Evolutionary conservation across 306 rosid species (phyloP), one percentile per base, ranked within the genome.

Genomic region (Sesbania bispinosa): DNA sequence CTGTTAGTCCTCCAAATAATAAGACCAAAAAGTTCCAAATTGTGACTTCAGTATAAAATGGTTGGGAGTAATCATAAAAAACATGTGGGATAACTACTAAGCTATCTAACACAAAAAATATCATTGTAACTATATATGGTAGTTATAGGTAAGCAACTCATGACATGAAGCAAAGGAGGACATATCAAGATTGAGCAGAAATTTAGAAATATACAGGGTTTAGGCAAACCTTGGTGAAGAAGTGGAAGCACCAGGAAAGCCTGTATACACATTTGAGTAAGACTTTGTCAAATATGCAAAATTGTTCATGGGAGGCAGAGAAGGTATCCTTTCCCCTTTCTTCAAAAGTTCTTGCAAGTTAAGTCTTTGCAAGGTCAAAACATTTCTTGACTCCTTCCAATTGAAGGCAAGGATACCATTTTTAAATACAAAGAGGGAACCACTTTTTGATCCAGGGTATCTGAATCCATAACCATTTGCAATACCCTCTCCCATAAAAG

Each of bases 401-500:
- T 83, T 72, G 79, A 90, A 90, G 77, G 95, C 95, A 60, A 90
- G 92, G 42, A 81, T 41, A 53, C 80, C 92, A 69, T 86, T 86
- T 62, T 86, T 60, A 80, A 90, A 88, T 47, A 69, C 88, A 74
- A 79, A 86, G 70, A 90, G 95, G 29, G 95, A 85, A 76, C 97
- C 97, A 0, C 85, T 90, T 85, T 86, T 86, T 11, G 97, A 65
- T 62, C 97, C 97, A 4, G 95, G 97, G 68, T 86, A 90, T 68
- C 95, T 78, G 66, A 90, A 90, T 11, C 97, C 97, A 76, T 88
- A 90, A n/a, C 97, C 97, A 74, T 82, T 88, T 35, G 97, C 86
- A 78, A 90, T 90, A 35, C 97, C 97, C 76, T 90, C 97, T 11
- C 95, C 97, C 0, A 16, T 16, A 67, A 80, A 85, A 47, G 83